These are phyloP conservation scores for Houttuynia cordata DNA, from an alignment of 164 flowering plant genomes.

Conservation along the genomic window DNA sequence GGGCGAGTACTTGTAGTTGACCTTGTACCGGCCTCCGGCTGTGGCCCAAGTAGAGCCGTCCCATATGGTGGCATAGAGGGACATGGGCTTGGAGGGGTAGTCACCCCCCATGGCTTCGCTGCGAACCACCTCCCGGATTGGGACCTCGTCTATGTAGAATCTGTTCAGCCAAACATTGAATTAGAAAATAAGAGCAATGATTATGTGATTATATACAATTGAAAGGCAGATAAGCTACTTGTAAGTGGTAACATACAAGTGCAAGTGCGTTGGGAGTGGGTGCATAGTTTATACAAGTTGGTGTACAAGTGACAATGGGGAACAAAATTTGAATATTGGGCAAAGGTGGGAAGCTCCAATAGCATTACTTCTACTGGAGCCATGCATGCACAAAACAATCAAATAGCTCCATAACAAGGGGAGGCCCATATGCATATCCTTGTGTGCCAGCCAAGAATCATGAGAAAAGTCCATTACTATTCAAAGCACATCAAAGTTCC, in stretches of 20 bases:
- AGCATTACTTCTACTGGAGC: too few species aligned
- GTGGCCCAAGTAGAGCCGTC: conserved; percentile 95
- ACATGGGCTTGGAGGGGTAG: conserved; percentile 89
- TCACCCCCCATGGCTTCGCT: conserved; percentile 67
- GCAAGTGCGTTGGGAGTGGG: background rate
- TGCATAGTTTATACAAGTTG: background rate
- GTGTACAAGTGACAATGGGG: background rate
- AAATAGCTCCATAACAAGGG: too few species aligned
- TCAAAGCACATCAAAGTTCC: too few species aligned
- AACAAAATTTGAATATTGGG: too few species aligned
- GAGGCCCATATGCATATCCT: too few species aligned
- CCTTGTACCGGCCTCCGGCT: conserved; percentile 63
- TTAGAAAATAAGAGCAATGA: too few species aligned
- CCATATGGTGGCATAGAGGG: conserved; percentile 91
- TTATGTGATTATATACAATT: too few species aligned
- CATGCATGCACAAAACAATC: too few species aligned
- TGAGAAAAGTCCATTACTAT: too few species aligned
- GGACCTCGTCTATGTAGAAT: conserved; percentile 79
- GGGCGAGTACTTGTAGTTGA: conserved; percentile 62
- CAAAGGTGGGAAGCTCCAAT: too few species aligned
- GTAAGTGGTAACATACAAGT: background rate
- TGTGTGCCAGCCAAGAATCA: too few species aligned
- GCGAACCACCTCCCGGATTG: conserved; percentile 60
- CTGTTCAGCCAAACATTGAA: conserved; percentile 18
- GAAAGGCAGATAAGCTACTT: too few species aligned